Evolutionary conservation across 352 stramenopile genomes (phyloP).

Genomic region (Paralagenidium karlingii): DNA sequence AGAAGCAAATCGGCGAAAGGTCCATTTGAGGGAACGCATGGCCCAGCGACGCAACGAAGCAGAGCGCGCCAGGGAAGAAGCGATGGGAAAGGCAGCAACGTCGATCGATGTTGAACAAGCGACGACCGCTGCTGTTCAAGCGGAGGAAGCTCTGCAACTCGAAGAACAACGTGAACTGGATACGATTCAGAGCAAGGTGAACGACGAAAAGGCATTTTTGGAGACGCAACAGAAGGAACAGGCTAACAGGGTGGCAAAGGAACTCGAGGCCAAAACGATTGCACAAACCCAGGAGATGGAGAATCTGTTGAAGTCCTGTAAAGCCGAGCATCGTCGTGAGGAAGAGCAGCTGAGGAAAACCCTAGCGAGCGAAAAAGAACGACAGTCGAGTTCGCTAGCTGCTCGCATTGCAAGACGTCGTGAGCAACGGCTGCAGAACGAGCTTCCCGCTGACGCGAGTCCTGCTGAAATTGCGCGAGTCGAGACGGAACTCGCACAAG

Average conservation of each 20-base stretch:
- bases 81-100: slow-evolving; percentile 11
- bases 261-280: slow-evolving; percentile 3
- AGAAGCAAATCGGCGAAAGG: background rate
- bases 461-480: background rate
- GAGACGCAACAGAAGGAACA: background rate
- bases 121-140: background rate
- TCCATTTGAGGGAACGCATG: slow-evolving; percentile 1
- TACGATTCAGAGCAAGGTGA: background rate
- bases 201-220: background rate
- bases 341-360: background rate
- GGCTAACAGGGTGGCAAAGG: too few relatives aligned
- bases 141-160: background rate
- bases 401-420: background rate
- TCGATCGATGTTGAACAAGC: background rate
- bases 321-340: background rate
- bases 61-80: too few relatives aligned
- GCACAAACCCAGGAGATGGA: slow-evolving; percentile 1
- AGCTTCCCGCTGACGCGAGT: background rate
- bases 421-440: background rate
- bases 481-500: background rate
- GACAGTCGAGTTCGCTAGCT: background rate
- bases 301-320: background rate
- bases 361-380: background rate
- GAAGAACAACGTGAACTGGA: background rate
- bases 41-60: too few relatives aligned